A percentile compares a stretch with the other conserved stretches of the same genome.
These are phyloP conservation scores for Boletus bicolor DNA, from an alignment of 768 basidiomycete species.

Conservation along the genomic window DNA sequence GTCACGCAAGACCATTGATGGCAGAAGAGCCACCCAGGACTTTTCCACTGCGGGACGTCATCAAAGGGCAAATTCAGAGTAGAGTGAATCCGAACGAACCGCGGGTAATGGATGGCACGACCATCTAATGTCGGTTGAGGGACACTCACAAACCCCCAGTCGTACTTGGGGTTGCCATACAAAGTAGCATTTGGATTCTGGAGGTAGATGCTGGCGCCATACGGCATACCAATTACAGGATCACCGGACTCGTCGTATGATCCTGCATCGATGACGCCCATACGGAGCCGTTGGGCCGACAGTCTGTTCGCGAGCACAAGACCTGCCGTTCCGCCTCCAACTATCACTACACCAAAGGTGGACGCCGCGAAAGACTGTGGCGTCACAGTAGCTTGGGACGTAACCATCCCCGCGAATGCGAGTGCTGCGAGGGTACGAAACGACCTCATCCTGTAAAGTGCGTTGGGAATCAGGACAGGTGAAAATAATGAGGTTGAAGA, in stretches of 20 bases:
- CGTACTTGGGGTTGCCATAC: neutral
- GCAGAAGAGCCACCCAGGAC: constrained; percentile 3
- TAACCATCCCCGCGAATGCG: neutral
- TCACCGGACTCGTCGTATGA: neutral
- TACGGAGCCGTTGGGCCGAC: neutral
- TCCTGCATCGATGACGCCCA: neutral
- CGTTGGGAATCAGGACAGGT: neutral
- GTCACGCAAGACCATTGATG: neutral
- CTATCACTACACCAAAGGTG: neutral
- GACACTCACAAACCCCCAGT: neutral
- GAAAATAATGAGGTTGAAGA: neutral
- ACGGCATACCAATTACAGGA: neutral
- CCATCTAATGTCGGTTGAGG: neutral
- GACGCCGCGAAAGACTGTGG: neutral
- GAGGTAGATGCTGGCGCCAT: neutral
- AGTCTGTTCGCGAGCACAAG: neutral
- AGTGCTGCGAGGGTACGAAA: neutral
- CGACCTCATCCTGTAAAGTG: neutral
- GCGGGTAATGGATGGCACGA: neutral
- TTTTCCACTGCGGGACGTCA: neutral
- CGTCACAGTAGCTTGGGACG: neutral
- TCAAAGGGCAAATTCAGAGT: neutral
- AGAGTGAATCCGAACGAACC: neutral
- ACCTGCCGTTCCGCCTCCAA: neutral
- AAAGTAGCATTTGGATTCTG: neutral